Percentiles rank a stretch among this genome's conserved stretches.
phyloP scores from a whole-genome alignment of 106 monocot genomes.

The Phalaenopsis equestris region DNA sequence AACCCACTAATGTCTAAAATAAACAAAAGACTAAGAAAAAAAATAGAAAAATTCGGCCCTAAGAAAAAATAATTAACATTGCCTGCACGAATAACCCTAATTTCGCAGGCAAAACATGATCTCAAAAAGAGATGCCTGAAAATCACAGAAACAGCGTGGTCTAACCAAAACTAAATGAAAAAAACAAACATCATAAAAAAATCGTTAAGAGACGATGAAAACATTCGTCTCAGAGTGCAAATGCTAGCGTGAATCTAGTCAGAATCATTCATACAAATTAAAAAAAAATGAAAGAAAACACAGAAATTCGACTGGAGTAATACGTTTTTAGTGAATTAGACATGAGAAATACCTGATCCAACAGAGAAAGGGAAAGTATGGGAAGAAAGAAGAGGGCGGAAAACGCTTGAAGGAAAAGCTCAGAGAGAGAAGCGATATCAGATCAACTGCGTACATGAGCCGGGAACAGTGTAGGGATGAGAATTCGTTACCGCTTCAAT shows the following conservation, averaged over 20 bases:
- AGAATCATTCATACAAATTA: background rate
- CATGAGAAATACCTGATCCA: slow-evolving; percentile 3
- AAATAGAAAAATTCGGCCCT: background rate
- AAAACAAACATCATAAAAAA: background rate
- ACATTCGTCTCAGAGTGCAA: background rate
- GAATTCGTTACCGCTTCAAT: background rate
- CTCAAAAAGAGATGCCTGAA: background rate
- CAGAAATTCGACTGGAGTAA: background rate
- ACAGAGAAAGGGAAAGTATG: background rate
- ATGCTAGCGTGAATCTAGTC: background rate
- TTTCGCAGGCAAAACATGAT: background rate
- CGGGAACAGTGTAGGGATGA: background rate
- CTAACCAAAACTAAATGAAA: background rate
- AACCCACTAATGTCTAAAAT: background rate
- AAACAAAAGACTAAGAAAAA: background rate
- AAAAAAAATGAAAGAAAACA: background rate
- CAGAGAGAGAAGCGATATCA: background rate
- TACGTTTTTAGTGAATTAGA: background rate
- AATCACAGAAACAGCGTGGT: background rate
- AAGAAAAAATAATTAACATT: background rate
- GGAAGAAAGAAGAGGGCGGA: background rate
- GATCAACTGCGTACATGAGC: background rate
- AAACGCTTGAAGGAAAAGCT: background rate
- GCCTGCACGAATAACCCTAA: background rate
- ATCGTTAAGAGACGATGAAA: background rate